These are phyloP conservation scores for Powellomyces hirtus DNA, from an alignment of 192 early-diverging fungal genomes.

Conservation along the genomic window DNA sequence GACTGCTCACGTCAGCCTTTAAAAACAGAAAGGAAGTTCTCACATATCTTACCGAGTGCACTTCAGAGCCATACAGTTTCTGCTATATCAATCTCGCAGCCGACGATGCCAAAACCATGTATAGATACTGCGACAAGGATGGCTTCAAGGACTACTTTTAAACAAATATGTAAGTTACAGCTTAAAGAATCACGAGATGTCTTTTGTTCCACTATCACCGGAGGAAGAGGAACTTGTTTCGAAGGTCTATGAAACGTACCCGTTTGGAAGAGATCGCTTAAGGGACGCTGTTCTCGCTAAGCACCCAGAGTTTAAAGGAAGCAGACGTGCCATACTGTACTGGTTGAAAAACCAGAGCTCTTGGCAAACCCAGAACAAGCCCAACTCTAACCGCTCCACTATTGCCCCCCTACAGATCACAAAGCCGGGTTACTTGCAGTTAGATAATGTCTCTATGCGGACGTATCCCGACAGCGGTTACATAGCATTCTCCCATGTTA, in stretches of 20 bases:
- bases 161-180: too few relatives aligned
- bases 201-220: background rate
- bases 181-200: background rate
- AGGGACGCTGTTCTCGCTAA: too few relatives aligned
- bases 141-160: background rate
- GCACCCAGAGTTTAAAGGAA: too few relatives aligned
- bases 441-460: background rate
- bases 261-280: background rate
- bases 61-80: conserved; percentile 1
- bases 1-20: background rate
- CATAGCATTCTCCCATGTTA: background rate
- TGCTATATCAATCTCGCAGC: background rate
- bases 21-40: conserved; percentile 4
- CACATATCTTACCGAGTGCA: conserved; percentile 2
- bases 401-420: background rate
- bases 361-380: background rate
- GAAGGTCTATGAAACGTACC: background rate
- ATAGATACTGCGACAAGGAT: background rate
- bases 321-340: too few relatives aligned
- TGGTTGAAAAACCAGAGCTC: too few relatives aligned
- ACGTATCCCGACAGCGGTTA: background rate
- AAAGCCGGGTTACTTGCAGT: background rate
- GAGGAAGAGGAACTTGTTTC: background rate
- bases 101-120: background rate
- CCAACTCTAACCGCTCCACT: background rate